Base-by-base conservation (phyloP, 192 early-diverging fungal species). In the Umbelopsis vinacea region DNA sequence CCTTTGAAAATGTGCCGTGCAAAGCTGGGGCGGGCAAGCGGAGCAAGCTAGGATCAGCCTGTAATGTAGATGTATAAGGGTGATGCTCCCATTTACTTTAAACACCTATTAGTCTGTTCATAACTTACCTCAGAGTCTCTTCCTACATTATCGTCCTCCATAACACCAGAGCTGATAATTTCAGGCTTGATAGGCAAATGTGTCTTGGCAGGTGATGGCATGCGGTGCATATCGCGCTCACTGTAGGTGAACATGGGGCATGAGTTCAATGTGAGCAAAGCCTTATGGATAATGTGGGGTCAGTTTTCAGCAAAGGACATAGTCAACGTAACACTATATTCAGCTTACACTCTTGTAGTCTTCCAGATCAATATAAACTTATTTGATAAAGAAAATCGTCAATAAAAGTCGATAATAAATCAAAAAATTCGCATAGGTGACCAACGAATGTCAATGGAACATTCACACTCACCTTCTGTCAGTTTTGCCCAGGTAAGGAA, bases 231-330 rank as follows among this genome's bases (percentile, higher is more conserved):
- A 72, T 98, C 96, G 50, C 89, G 84, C 70, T 95, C 93, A 53
- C 87, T 88, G 79, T 88, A 97, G 0, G 96, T 95, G 76, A 97
- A 98, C 98, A 99, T 99, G 10, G 98, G 98, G 79, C 98, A 99
- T 17, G 96, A 94, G 78, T 99, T 99, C 70, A 99, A 88, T 0
- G 97, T 92, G 70, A 99, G 84, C 14, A 99, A 84, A 21, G 98
- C 98, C 89, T 91, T 83, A 7, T 11, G 11, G 40, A 6, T 43
- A 43, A 43, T 43, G 40, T 1, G 40, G 1, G 40, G 11, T 43
- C 11, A 43, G 11, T 43, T 29, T 43, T 43, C 40, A 43, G 40
- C 40, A 43, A 43, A 29, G 3, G 29, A 12, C 40, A 43, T 12
- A 40, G 1, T 43, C 40, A 43, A 6, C 40, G 1, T 43, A 1